Evolutionary conservation across 768 basidiomycete species (phyloP).

Genomic region (Psilocybe azurescens): DNA sequence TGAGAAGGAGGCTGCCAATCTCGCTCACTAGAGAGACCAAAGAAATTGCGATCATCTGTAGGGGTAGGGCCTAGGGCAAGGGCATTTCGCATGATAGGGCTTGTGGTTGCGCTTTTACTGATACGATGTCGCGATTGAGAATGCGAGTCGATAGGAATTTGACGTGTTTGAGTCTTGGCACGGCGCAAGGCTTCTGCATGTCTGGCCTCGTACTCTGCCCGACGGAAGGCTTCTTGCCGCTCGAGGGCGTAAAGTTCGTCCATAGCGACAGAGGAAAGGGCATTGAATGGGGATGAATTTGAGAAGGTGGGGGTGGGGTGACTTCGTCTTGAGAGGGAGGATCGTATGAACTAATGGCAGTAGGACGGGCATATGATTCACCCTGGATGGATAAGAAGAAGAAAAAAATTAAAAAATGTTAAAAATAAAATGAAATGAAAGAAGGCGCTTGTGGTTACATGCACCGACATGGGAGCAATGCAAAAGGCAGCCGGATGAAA

Average conservation of each 20-base stretch:
- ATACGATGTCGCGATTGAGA: slow-evolving; percentile 31
- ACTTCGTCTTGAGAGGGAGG: slow-evolving; percentile 39
- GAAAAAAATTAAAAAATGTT: slow-evolving; percentile 1
- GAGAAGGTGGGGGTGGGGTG: slow-evolving; percentile 25
- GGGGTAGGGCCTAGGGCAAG: slow-evolving; percentile 25
- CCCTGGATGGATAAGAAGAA: slow-evolving; percentile 32
- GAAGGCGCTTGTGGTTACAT: slow-evolving; percentile 3
- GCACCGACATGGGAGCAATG: background rate
- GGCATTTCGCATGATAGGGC: slow-evolving; percentile 54
- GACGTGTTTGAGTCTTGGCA: slow-evolving; percentile 66
- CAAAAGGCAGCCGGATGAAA: slow-evolving; percentile 12
- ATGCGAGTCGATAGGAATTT: slow-evolving; percentile 27
- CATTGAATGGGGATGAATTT: slow-evolving; percentile 59
- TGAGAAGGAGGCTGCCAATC: slow-evolving; percentile 31
- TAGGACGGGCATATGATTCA: slow-evolving; percentile 66
- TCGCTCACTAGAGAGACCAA: slow-evolving; percentile 43
- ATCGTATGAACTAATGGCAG: slow-evolving; percentile 53
- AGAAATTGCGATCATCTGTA: slow-evolving; percentile 44
- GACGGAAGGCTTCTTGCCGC: slow-evolving; percentile 78
- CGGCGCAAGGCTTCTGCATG: slow-evolving; percentile 71
- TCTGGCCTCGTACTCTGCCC: slow-evolving; percentile 86
- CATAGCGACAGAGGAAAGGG: slow-evolving; percentile 78
- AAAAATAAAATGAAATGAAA: slow-evolving; percentile 16
- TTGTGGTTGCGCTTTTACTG: slow-evolving; percentile 73
- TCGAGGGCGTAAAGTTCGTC: slow-evolving; percentile 92